Percentiles rank a stretch among this genome's conserved stretches.
Conservation (phyloP, 106 monocot species). For the Xerophyta viscosa region DNA sequence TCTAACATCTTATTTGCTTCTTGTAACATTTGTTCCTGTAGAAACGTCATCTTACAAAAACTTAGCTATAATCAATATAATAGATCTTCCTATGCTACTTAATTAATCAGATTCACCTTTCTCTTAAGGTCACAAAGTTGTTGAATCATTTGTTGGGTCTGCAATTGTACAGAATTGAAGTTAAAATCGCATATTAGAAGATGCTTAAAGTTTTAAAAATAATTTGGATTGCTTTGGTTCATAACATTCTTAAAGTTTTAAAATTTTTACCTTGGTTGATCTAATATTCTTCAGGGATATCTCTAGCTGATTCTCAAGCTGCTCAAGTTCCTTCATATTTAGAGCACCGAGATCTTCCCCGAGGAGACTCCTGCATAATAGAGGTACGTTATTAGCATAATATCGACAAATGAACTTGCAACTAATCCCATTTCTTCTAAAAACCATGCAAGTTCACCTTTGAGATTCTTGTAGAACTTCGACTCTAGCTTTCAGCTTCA, state of each 20-base stretch:
- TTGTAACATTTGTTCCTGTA: conserved; percentile 46
- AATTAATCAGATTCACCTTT: conserved; percentile 23
- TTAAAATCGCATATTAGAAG: too few relatives aligned
- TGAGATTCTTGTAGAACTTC: conserved; percentile 53
- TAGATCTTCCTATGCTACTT: too few relatives aligned
- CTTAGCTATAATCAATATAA: too few relatives aligned
- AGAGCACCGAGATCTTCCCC: conserved; percentile 60
- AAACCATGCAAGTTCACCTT: too few relatives aligned
- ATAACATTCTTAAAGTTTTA: not conserved
- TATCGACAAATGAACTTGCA: too few relatives aligned
- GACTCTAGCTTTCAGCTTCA: conserved; percentile 57
- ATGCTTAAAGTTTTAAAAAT: too few relatives aligned
- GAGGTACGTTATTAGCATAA: not conserved
- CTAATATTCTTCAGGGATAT: conserved; percentile 55
- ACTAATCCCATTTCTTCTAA: too few relatives aligned
- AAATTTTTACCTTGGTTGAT: conserved; percentile 44
- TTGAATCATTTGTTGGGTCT: conserved; percentile 33
- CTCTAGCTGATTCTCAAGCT: conserved; percentile 65
- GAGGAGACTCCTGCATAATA: conserved; percentile 47
- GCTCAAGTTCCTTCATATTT: conserved; percentile 50
- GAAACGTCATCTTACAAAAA: not conserved
- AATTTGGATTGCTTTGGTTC: too few relatives aligned
- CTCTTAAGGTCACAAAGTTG: conserved; percentile 26
- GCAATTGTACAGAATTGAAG: conserved; percentile 7
- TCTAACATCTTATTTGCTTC: conserved; percentile 36